These are phyloP conservation scores for Hanseniaspora uvarum DNA, from an alignment of 1,139 yeast genomes.

Conservation along the genomic window DNA sequence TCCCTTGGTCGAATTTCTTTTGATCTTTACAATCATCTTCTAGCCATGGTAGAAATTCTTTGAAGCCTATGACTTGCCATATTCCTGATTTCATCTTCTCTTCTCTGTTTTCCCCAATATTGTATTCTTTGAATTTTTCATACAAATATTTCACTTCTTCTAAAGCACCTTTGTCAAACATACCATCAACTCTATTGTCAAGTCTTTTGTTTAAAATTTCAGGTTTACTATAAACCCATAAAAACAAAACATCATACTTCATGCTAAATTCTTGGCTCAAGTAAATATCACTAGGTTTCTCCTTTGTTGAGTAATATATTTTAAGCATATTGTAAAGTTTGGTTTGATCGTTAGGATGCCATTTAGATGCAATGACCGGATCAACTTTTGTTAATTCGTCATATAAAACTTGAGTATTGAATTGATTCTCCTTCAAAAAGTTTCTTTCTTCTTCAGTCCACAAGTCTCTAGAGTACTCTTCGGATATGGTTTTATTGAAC, in stretches of 20 bases:
- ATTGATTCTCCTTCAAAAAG: constrained; percentile 42
- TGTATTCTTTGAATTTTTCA: constrained; percentile 31
- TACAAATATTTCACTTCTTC: constrained; percentile 57
- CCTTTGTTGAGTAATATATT: constrained; percentile 58
- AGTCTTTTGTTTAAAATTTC: constrained; percentile 50
- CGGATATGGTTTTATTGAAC: constrained; percentile 46
- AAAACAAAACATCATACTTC: constrained; percentile 56
- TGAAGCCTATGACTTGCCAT: constrained; percentile 94
- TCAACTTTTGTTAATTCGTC: constrained; percentile 45
- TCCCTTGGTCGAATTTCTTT: constrained; percentile 37
- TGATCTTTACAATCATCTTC: constrained; percentile 26
- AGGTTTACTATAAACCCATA: constrained; percentile 78
- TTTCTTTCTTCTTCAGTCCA: constrained; percentile 34
- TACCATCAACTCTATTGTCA: constrained; percentile 69
- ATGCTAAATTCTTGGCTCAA: constrained; percentile 49
- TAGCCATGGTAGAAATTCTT: constrained; percentile 82
- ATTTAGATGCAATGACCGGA: constrained; percentile 64
- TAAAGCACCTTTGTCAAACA: constrained; percentile 62
- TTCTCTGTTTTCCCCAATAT: constrained; percentile 21
- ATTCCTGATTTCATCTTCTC: constrained; percentile 59
- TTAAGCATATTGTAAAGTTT: constrained; percentile 73
- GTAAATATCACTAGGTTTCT: constrained; percentile 62
- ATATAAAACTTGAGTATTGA: constrained; percentile 43
- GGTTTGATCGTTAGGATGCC: constrained; percentile 83
- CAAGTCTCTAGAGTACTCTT: constrained; percentile 21